phyloP scores from a whole-genome alignment of 192 early-diverging fungal species.

The Linnemannia hyalina region DNA sequence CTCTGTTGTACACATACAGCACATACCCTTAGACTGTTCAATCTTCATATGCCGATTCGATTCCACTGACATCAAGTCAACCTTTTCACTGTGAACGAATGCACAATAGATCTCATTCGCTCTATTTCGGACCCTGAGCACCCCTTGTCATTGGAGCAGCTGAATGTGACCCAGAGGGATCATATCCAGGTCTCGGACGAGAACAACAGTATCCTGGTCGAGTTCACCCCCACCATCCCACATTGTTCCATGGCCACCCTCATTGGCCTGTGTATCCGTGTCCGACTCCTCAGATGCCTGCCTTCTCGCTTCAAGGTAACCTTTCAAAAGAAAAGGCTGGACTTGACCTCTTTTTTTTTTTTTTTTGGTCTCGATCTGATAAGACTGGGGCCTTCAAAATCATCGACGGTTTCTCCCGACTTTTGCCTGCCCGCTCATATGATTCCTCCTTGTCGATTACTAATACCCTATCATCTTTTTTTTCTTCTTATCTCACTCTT shows the following conservation, averaged over 20 bases:
- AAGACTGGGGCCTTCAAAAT: neutral
- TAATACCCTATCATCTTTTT: neutral
- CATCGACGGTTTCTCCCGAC: slow-evolving; percentile 1
- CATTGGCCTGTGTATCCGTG: slow-evolving; percentile 97
- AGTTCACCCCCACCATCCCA: slow-evolving; percentile 97
- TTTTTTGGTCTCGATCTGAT: slow-evolving; percentile 2
- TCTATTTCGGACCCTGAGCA: slow-evolving; percentile 99
- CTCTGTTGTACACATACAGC: neutral
- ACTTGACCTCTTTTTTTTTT: neutral
- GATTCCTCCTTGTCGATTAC: neutral
- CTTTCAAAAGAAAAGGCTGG: neutral
- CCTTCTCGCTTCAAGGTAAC: slow-evolving; percentile 90
- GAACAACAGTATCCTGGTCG: slow-evolving; percentile 76
- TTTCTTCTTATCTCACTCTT: neutral
- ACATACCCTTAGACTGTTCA: neutral
- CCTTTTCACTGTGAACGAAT: neutral
- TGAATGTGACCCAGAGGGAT: slow-evolving; percentile 91
- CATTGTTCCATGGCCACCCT: slow-evolving; percentile 99
- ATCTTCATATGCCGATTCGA: neutral
- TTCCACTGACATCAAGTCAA: neutral
- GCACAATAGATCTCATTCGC: slow-evolving; percentile 83
- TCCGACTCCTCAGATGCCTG: slow-evolving; percentile 87
- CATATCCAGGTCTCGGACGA: slow-evolving; percentile 87
- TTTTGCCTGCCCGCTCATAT: neutral
- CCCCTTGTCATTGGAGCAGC: slow-evolving; percentile 96